These are phyloP conservation scores for Mollisia scopiformis DNA, from an alignment of 2,329 filamentous ascomycete genomes.

Conservation along the genomic window DNA sequence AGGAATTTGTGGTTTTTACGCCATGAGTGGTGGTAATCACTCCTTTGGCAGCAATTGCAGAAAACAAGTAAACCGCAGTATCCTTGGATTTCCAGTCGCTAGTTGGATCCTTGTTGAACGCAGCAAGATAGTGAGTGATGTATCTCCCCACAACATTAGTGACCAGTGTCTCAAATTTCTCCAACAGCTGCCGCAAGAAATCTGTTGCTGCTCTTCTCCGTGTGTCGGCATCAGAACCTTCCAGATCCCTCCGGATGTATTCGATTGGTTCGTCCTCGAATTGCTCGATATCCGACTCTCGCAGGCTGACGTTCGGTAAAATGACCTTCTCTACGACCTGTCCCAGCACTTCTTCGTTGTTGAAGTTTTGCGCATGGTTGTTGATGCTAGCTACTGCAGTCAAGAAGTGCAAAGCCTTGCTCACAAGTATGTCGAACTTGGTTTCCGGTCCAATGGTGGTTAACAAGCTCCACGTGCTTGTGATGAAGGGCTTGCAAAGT, in stretches of 20 bases:
- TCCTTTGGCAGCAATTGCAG: conserved; percentile 92
- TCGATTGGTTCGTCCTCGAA: conserved; percentile 99
- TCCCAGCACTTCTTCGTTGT: conserved; percentile 75
- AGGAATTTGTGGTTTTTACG: conserved; percentile 85
- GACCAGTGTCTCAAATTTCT: conserved; percentile 84
- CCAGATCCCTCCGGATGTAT: conserved; percentile 92
- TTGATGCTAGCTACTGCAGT: conserved; percentile 82
- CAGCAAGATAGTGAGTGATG: conserved; percentile 78
- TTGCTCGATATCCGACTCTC: conserved; percentile 91
- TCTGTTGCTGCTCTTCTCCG: conserved; percentile 90
- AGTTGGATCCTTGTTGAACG: conserved; percentile 68
- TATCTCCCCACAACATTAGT: conserved; percentile 88
- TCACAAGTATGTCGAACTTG: conserved; percentile 93
- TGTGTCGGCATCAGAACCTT: conserved; percentile 95
- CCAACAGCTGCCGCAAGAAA: conserved; percentile 86
- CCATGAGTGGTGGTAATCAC: conserved; percentile 84
- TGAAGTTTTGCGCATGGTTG: conserved; percentile 83
- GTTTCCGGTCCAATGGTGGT: conserved; percentile 85
- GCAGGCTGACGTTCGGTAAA: conserved; percentile 85
- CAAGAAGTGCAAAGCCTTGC: conserved; percentile 91
- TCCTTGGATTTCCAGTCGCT: conserved; percentile 96
- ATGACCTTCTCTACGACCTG: conserved; percentile 97
- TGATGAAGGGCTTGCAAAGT: conserved; percentile 82
- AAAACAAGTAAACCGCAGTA: conserved; percentile 95
- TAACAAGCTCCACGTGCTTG: conserved; percentile 87